Conservation (phyloP, 2,329 filamentous ascomycete species). For the Lachnellula hyalina region DNA sequence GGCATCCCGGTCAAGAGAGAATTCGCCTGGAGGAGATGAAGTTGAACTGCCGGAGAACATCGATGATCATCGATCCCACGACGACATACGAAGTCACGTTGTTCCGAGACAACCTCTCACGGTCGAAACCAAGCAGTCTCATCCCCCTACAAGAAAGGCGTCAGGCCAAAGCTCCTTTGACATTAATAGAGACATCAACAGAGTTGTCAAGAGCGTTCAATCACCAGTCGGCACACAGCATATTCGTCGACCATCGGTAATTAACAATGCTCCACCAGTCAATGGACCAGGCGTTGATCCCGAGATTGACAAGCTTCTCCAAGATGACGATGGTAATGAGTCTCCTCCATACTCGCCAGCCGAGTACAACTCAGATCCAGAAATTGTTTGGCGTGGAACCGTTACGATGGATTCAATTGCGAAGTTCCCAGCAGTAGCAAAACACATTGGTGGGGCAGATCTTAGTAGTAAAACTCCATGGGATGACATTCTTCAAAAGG, state of each 20-base stretch:
- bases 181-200: constrained; percentile 59
- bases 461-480: constrained; percentile 61
- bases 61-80: constrained; percentile 25
- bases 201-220: constrained; percentile 77
- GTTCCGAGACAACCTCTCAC: constrained; percentile 27
- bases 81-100: constrained; percentile 22
- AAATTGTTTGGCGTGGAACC: constrained; percentile 72
- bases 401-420: constrained; percentile 73
- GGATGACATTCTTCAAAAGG: constrained; percentile 67
- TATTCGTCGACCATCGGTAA: constrained; percentile 41
- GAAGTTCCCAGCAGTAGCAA: constrained; percentile 70
- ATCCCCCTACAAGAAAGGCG: constrained; percentile 19
- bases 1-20: constrained; percentile 31
- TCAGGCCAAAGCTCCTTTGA: constrained; percentile 44
- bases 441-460: constrained; percentile 79
- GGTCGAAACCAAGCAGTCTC: constrained; percentile 25
- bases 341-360: constrained; percentile 80
- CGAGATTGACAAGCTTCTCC: constrained; percentile 83
- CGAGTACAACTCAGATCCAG: constrained; percentile 64
- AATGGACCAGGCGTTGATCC: constrained; percentile 67
- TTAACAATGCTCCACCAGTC: constrained; percentile 33
- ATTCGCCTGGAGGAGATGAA: constrained; percentile 32
- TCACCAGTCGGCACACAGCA: constrained; percentile 56
- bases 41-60: constrained; percentile 30
- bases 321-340: constrained; percentile 73